phyloP scores from a whole-genome alignment of 495 filamentous ascomycete genomes.

The Penicillium diatomitis region DNA sequence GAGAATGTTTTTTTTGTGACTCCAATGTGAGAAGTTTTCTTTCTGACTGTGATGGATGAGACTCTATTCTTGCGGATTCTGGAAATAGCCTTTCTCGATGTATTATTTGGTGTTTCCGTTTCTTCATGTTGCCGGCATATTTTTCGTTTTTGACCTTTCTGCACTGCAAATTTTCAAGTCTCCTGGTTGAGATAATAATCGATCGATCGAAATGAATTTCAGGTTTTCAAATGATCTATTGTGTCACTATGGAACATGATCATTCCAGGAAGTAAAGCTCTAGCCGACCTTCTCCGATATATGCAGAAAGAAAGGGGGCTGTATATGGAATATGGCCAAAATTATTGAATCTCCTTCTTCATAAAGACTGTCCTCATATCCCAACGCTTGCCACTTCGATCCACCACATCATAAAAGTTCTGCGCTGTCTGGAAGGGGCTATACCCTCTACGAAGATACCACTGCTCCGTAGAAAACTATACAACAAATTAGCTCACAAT shows the following conservation, averaged over 20 bases:
- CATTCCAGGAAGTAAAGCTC: not conserved
- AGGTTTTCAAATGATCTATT: not conserved
- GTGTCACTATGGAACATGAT: not conserved
- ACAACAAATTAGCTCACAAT: not conserved
- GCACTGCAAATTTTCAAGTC: not conserved
- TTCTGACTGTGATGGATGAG: not conserved
- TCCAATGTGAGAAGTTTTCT: not conserved
- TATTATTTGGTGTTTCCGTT: not conserved
- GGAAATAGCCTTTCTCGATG: not conserved
- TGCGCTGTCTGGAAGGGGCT: conserved; percentile 5
- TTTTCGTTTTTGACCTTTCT: not conserved
- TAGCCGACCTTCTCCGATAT: no score
- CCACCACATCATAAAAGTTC: conserved; percentile 7
- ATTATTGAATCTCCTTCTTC: conserved; percentile 12
- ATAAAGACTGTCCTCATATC: conserved; percentile 16
- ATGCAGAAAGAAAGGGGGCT: not conserved
- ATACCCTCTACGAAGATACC: conserved; percentile 14
- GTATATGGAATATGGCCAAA: no score
- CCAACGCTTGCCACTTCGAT: conserved; percentile 13
- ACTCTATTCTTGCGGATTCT: not conserved
- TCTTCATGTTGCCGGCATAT: not conserved
- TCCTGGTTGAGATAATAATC: not conserved
- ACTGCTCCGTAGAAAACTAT: conserved; percentile 11
- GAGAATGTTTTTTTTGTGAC: not conserved
- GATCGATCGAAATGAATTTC: not conserved